Conservation (phyloP, 1,139 yeast genomes). For the Geotrichum bryndzae region DNA sequence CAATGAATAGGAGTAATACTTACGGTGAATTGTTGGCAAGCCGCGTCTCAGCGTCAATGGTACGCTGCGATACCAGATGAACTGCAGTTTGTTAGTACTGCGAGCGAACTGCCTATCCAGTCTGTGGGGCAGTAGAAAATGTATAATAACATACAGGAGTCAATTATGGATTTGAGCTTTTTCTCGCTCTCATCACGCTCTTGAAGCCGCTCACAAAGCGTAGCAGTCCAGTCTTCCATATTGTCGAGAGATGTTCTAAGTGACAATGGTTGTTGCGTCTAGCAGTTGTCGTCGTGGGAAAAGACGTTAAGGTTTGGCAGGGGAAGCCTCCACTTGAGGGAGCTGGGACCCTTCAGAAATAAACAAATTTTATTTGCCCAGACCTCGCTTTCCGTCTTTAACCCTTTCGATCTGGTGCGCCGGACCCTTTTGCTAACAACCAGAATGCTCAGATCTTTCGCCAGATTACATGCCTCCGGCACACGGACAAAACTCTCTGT, state of each 20-base stretch:
- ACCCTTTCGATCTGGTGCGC: not conserved
- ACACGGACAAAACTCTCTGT: not conserved
- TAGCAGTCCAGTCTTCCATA: constrained; percentile 14
- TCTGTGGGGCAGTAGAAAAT: not conserved
- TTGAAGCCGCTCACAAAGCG: constrained; percentile 30
- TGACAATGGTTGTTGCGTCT: not conserved
- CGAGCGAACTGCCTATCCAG: not conserved
- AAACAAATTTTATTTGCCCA: not conserved
- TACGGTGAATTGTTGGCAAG: constrained; percentile 8
- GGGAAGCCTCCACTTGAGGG: not conserved
- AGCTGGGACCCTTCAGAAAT: not conserved
- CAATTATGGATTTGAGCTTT: constrained; percentile 20
- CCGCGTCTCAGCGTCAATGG: constrained; percentile 17
- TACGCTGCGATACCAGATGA: constrained; percentile 17
- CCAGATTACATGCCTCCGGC: not conserved
- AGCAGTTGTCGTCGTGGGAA: not conserved
- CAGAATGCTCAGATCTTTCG: not conserved
- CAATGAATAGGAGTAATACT: not conserved
- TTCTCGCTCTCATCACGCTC: constrained; percentile 29
- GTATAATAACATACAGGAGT: constrained; percentile 23
- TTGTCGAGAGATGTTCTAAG: not conserved
- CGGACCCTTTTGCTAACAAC: not conserved
- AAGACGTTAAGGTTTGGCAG: not conserved
- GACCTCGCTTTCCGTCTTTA: not conserved
- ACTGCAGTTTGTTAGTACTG: constrained; percentile 7